These are phyloP conservation scores for Acer saccharum DNA, from an alignment of 345 rosid genomes.

Conservation along the genomic window DNA sequence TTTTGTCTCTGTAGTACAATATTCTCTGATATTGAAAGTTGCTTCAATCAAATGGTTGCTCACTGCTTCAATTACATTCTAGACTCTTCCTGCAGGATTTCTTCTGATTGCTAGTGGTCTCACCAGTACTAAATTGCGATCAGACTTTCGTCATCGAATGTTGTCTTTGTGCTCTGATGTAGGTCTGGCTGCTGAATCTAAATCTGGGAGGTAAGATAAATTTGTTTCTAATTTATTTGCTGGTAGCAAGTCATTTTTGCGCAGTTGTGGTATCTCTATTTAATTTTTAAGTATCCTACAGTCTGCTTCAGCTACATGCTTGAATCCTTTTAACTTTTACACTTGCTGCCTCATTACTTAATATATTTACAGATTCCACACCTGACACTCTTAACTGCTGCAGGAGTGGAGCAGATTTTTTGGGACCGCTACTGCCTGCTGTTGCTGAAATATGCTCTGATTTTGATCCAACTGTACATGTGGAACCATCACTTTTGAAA, in stretches of 20 bases:
- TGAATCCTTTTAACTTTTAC: neutral
- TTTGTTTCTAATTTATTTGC: slow-evolving; percentile 20
- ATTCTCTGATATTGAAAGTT: slow-evolving; percentile 10
- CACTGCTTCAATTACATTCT: slow-evolving; percentile 57
- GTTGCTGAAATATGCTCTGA: slow-evolving; percentile 97
- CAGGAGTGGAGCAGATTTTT: slow-evolving; percentile 98
- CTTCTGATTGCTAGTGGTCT: slow-evolving; percentile 87
- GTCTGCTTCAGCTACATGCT: neutral
- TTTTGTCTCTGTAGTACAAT: slow-evolving; percentile 12
- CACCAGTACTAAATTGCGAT: slow-evolving; percentile 66
- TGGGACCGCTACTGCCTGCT: slow-evolving; percentile 97
- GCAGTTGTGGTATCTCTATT: neutral
- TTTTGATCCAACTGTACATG: slow-evolving; percentile 81
- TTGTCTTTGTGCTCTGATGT: slow-evolving; percentile 97
- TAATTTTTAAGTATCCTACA: slow-evolving; percentile 13
- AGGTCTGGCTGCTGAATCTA: slow-evolving; percentile 96
- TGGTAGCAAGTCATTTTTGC: neutral
- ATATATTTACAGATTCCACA: slow-evolving; percentile 21
- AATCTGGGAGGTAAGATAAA: slow-evolving; percentile 79
- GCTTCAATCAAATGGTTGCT: slow-evolving; percentile 41
- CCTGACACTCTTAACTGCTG: slow-evolving; percentile 25
- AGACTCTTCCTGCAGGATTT: slow-evolving; percentile 99
- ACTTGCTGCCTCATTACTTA: slow-evolving; percentile 5
- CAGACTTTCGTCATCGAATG: slow-evolving; percentile 92
- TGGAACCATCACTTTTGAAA: slow-evolving; percentile 94